Conservation (phyloP, 2,329 filamentous ascomycete genomes). For the Ampelomyces quisqualis region DNA sequence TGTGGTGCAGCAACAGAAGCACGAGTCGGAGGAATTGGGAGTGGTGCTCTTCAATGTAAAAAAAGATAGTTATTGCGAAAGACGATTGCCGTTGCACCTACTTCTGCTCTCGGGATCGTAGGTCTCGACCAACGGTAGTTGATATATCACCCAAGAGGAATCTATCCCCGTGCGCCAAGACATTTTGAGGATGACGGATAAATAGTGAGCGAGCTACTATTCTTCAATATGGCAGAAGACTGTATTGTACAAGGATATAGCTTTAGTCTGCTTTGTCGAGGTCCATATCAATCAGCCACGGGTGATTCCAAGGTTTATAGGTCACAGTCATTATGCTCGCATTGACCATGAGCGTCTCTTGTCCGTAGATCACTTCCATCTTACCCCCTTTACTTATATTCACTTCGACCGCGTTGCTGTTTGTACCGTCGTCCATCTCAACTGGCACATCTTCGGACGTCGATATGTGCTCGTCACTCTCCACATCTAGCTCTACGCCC, state of each 20-base stretch:
- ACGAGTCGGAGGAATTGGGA: not conserved
- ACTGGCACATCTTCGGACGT: slow-evolving; percentile 15
- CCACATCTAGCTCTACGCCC: slow-evolving; percentile 17
- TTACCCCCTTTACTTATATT: slow-evolving; percentile 33
- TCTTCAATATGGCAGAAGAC: too few relatives aligned
- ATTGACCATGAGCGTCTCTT: slow-evolving; percentile 60
- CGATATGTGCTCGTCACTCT: slow-evolving; percentile 23
- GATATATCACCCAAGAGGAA: not conserved
- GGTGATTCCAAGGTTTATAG: slow-evolving; percentile 54
- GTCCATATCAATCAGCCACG: slow-evolving; percentile 60
- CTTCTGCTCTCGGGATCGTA: not conserved
- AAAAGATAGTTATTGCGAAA: not conserved
- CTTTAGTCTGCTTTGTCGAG: slow-evolving; percentile 22
- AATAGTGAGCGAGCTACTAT: too few relatives aligned
- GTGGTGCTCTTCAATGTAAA: too few relatives aligned
- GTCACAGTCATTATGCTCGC: slow-evolving; percentile 56
- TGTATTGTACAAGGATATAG: too few relatives aligned
- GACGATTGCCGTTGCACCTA: not conserved
- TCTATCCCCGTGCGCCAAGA: not conserved
- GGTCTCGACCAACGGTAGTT: not conserved
- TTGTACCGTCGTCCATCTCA: slow-evolving; percentile 17
- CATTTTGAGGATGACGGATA: too few relatives aligned
- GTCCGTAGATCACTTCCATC: slow-evolving; percentile 45
- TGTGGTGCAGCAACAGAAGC: not conserved
- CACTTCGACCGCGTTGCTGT: slow-evolving; percentile 30